Conservation (phyloP, 179 eudicot species). For the Heliamphora pulchella region DNA sequence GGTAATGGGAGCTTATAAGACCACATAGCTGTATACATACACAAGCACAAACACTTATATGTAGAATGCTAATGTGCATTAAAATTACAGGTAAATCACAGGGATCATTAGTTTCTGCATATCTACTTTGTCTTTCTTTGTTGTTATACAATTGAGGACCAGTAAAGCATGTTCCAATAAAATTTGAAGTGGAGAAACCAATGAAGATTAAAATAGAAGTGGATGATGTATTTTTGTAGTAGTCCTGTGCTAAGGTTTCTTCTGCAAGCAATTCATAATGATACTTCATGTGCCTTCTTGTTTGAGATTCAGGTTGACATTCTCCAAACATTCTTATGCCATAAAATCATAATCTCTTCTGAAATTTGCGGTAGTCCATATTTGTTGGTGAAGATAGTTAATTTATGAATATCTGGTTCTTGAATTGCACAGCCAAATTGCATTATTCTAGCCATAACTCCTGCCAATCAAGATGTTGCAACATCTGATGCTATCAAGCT, state of each 20-base stretch:
- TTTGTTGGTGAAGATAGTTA: neutral
- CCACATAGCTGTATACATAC: neutral
- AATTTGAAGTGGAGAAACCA: neutral
- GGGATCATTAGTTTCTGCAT: neutral
- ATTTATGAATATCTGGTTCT: constrained; percentile 1
- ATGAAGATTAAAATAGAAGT: neutral
- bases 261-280: constrained; percentile 9
- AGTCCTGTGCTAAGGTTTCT: neutral
- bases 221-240: neutral
- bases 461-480: constrained; percentile 75
- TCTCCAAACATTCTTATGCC: neutral
- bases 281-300: neutral
- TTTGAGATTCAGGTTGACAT: neutral
- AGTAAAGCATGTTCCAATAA: neutral
- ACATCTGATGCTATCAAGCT: constrained; percentile 77
- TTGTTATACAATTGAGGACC: neutral
- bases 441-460: constrained; percentile 64
- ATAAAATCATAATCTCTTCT: neutral
- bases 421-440: constrained; percentile 50
- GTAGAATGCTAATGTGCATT: neutral
- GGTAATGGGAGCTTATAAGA: constrained; percentile 25
- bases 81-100: neutral
- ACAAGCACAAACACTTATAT: neutral
- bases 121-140: neutral
- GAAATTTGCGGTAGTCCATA: neutral